Evolutionary conservation across 2,329 filamentous ascomycete genomes (phyloP).

Genomic region (Claviceps purpurea): DNA sequence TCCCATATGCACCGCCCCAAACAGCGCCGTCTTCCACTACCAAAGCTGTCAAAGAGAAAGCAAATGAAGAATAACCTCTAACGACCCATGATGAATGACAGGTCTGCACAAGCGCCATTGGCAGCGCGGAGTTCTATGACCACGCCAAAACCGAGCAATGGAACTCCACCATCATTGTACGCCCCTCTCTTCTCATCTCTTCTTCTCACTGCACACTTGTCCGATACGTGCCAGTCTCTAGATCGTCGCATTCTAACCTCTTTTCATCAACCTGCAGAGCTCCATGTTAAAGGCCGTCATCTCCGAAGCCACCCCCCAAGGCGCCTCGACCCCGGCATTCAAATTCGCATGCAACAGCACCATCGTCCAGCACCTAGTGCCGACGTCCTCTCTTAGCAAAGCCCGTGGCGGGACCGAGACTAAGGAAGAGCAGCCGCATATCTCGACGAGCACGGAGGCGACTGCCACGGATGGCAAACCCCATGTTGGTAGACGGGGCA

Average conservation of each 20-base stretch:
- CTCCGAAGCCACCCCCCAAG: conserved; percentile 52
- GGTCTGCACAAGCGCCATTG: conserved; percentile 74
- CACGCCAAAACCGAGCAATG: conserved; percentile 73
- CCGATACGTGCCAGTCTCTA: too few species aligned
- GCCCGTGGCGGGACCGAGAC: conserved; percentile 36
- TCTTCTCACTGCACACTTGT: too few species aligned
- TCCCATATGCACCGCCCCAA: background rate
- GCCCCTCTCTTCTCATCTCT: conserved; percentile 16
- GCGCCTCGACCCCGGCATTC: conserved; percentile 50
- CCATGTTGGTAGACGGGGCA: conserved; percentile 74
- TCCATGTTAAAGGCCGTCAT: conserved; percentile 66
- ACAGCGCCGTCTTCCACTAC: too few species aligned
- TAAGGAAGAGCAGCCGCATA: conserved; percentile 35
- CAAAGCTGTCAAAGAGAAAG: background rate
- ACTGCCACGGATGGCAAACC: conserved; percentile 50
- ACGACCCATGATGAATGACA: conserved; percentile 21
- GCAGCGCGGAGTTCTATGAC: conserved; percentile 66
- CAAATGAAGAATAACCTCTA: background rate
- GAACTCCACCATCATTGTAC: conserved; percentile 88
- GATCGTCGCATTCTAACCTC: background rate
- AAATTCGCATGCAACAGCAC: conserved; percentile 98
- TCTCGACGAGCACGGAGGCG: conserved; percentile 40
- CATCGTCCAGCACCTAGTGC: conserved; percentile 84
- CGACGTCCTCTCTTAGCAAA: conserved; percentile 51
- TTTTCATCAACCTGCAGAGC: conserved; percentile 36